Evolutionary conservation across 2,329 filamentous ascomycete genomes (phyloP).

Genomic region (Geosmithia putterillii): DNA sequence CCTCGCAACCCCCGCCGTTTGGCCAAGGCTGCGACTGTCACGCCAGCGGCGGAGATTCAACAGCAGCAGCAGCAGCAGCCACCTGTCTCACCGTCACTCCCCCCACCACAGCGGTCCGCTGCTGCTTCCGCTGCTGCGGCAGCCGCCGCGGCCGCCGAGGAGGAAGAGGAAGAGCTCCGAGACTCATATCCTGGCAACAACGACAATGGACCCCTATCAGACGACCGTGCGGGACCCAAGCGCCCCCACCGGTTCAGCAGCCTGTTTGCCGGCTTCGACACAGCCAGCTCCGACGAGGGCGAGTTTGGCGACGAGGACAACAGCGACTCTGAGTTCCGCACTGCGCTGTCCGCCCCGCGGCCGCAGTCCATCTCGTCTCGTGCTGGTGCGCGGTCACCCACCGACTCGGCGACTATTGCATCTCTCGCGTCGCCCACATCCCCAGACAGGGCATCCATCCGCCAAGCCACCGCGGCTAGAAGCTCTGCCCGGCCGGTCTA

Average conservation of each 20-base stretch:
- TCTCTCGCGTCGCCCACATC: slow-evolving; percentile 20
- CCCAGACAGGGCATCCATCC: slow-evolving; percentile 26
- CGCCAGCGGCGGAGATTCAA: slow-evolving; percentile 5
- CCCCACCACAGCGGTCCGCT: too few species aligned
- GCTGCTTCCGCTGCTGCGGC: too few species aligned
- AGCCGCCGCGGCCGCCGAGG: too few species aligned
- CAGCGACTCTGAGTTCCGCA: slow-evolving; percentile 57
- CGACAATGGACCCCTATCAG: slow-evolving; percentile 62
- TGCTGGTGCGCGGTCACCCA: slow-evolving; percentile 28
- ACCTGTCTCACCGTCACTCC: too few species aligned
- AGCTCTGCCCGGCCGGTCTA: slow-evolving; percentile 20
- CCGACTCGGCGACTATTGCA: slow-evolving; percentile 20
- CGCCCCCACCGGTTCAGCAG: slow-evolving; percentile 69
- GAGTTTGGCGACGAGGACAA: slow-evolving; percentile 49
- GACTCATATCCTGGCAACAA: slow-evolving; percentile 70
- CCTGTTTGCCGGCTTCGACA: slow-evolving; percentile 77
- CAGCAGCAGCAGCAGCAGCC: too few species aligned
- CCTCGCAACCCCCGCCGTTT: slow-evolving; percentile 46
- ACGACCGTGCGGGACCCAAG: slow-evolving; percentile 40
- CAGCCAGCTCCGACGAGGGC: slow-evolving; percentile 52
- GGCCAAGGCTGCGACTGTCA: slow-evolving; percentile 7
- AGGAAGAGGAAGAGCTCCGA: slow-evolving; percentile 28
- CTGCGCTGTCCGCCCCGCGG: slow-evolving; percentile 50
- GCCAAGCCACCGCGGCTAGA: background rate
- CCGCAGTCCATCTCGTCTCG: slow-evolving; percentile 28